Percentiles rank a stretch among this genome's conserved stretches.
Conservation (phyloP, 495 filamentous ascomycete species). For the Penicillium bialowiezense region DNA sequence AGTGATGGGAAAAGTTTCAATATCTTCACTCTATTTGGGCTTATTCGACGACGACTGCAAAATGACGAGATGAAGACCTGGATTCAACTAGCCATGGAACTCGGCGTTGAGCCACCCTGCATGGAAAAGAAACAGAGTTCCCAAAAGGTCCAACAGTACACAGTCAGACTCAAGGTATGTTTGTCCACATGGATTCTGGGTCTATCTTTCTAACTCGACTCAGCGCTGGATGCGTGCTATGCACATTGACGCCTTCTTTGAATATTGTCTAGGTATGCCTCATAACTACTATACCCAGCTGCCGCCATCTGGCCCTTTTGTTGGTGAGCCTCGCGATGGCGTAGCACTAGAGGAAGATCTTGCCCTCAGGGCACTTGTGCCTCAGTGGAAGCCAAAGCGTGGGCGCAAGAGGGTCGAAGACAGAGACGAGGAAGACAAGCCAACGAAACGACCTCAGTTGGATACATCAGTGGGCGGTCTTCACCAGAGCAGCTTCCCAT, state of each 20-base stretch:
- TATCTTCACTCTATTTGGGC: conserved; percentile 73
- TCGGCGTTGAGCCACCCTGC: conserved; percentile 88
- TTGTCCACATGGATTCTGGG: neutral
- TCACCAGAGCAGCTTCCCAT: conserved; percentile 49
- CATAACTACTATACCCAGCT: conserved; percentile 85
- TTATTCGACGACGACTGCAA: conserved; percentile 74
- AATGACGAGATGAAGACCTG: conserved; percentile 93
- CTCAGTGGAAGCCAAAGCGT: conserved; percentile 85
- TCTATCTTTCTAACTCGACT: conserved; percentile 9
- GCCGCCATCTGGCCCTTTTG: conserved; percentile 58
- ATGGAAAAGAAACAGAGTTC: conserved; percentile 85
- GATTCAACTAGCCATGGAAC: conserved; percentile 82
- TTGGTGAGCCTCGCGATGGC: conserved; percentile 73
- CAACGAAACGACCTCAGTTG: conserved; percentile 63
- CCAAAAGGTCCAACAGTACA: conserved; percentile 97
- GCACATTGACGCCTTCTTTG: conserved; percentile 96
- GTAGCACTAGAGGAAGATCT: conserved; percentile 90
- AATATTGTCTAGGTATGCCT: conserved; percentile 76
- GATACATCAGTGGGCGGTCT: conserved; percentile 64
- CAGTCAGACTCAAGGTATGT: conserved; percentile 83
- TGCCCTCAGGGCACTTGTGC: conserved; percentile 82
- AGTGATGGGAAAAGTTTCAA: conserved; percentile 93
- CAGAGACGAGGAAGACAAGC: conserved; percentile 56
- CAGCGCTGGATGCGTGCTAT: conserved; percentile 98
- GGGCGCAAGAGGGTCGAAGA: conserved; percentile 83